These are phyloP conservation scores for Verticillium alfalfae DNA, from an alignment of 2,329 filamentous ascomycete genomes.

Conservation along the genomic window DNA sequence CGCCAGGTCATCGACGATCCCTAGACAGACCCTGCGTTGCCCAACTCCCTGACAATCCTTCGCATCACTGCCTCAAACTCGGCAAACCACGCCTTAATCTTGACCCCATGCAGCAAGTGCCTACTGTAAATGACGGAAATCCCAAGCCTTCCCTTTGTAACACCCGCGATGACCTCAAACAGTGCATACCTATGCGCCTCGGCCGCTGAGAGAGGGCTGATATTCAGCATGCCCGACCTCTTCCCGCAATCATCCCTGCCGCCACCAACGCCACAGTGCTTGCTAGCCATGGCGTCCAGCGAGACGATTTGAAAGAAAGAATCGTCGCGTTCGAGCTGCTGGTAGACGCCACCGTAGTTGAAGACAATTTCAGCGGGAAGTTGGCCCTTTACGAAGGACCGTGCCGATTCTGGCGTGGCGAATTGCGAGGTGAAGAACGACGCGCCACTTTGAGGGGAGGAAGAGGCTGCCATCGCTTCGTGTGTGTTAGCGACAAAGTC, in stretches of 20 bases:
- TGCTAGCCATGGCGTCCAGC: slow-evolving; percentile 13
- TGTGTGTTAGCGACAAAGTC: not conserved
- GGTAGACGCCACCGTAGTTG: slow-evolving; percentile 41
- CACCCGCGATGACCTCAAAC: slow-evolving; percentile 46
- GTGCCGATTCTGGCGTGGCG: not conserved
- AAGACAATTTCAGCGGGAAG: slow-evolving; percentile 39
- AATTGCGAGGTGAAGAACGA: not conserved
- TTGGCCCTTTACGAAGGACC: slow-evolving; percentile 14
- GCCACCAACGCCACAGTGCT: not conserved
- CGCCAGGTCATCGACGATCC: no score
- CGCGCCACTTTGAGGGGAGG: not conserved
- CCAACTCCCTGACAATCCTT: not conserved
- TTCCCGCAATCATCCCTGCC: slow-evolving; percentile 3
- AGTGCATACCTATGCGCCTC: slow-evolving; percentile 25
- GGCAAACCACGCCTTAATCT: slow-evolving; percentile 35
- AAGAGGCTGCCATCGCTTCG: not conserved
- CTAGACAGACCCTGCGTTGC: not conserved
- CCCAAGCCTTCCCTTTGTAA: slow-evolving; percentile 36
- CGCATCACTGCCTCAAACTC: slow-evolving; percentile 14
- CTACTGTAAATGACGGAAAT: slow-evolving; percentile 46
- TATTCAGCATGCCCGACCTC: slow-evolving; percentile 1
- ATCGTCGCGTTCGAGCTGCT: slow-evolving; percentile 34
- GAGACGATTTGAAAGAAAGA: slow-evolving; percentile 17
- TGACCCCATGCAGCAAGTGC: slow-evolving; percentile 36
- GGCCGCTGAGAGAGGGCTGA: slow-evolving; percentile 4